phyloP scores from a whole-genome alignment of 345 rosid species.

The Atalantia buxifolia region DNA sequence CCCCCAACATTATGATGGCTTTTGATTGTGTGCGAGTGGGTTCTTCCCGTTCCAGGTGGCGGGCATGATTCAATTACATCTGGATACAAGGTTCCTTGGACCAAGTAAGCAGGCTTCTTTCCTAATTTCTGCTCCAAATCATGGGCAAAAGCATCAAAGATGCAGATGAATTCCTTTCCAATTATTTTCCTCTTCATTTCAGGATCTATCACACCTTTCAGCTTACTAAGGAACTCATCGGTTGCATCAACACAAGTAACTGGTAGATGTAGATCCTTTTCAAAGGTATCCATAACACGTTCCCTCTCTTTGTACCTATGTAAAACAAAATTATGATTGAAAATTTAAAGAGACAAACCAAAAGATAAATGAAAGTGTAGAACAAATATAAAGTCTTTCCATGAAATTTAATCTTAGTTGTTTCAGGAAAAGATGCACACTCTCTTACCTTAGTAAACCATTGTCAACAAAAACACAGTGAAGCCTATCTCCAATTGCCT shows the following conservation, averaged over 20 bases:
- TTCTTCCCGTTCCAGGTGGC: slow-evolving; percentile 91
- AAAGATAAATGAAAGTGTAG: neutral
- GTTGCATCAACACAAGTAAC: slow-evolving; percentile 87
- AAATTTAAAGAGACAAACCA: neutral
- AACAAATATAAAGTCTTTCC: neutral
- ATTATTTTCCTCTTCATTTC: slow-evolving; percentile 91
- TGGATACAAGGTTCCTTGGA: slow-evolving; percentile 96
- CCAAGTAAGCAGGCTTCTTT: slow-evolving; percentile 74
- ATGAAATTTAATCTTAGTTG: neutral
- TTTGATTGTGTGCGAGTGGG: slow-evolving; percentile 93
- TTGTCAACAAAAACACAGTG: slow-evolving; percentile 97
- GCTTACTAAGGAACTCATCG: slow-evolving; percentile 68
- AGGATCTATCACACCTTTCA: slow-evolving; percentile 89
- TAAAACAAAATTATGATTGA: slow-evolving; percentile 1
- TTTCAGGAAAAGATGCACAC: neutral
- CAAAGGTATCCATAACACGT: slow-evolving; percentile 89
- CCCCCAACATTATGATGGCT: slow-evolving; percentile 99
- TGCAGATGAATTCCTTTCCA: slow-evolving; percentile 81
- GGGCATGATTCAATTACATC: slow-evolving; percentile 99
- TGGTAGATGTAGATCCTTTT: slow-evolving; percentile 81
- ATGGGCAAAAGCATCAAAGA: slow-evolving; percentile 78
- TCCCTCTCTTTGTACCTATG: slow-evolving; percentile 86
- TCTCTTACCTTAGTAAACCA: slow-evolving; percentile 73
- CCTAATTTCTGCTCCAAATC: slow-evolving; percentile 74
- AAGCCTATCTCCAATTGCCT: slow-evolving; percentile 92